Percentiles rank a stretch among this genome's conserved stretches.
Conservation (phyloP, 2,329 filamentous ascomycete genomes). For the Colletotrichum eleusines region DNA sequence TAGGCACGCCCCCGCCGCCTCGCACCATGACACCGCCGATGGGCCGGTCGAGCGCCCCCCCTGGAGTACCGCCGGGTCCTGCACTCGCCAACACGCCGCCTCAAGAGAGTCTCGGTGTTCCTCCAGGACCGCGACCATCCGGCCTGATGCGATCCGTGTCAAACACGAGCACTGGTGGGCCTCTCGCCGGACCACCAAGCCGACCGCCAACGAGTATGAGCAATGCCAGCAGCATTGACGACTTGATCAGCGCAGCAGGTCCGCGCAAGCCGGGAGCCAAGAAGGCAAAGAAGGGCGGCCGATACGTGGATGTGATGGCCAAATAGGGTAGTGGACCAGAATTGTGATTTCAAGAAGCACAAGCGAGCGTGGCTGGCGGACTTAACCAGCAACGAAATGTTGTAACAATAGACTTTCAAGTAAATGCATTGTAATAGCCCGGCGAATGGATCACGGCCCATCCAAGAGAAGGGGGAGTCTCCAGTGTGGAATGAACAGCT, state of each 20-base stretch:
- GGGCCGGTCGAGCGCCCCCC: slow-evolving; percentile 46
- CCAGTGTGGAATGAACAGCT: background rate
- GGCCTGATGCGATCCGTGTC: slow-evolving; percentile 62
- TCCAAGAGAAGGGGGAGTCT: background rate
- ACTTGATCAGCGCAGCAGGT: slow-evolving; percentile 81
- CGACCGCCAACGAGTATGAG: slow-evolving; percentile 86
- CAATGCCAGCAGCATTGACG: slow-evolving; percentile 94
- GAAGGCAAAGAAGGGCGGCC: slow-evolving; percentile 83
- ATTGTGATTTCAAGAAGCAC: slow-evolving; percentile 24
- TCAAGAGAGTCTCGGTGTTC: slow-evolving; percentile 51
- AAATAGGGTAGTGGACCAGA: slow-evolving; percentile 56
- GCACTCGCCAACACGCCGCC: slow-evolving; percentile 47
- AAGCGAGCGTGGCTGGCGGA: slow-evolving; percentile 16
- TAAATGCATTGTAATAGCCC: slow-evolving; percentile 30
- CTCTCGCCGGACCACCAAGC: slow-evolving; percentile 68
- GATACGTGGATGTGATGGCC: slow-evolving; percentile 97
- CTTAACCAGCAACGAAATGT: slow-evolving; percentile 2
- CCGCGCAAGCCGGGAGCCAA: slow-evolving; percentile 74
- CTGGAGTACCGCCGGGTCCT: slow-evolving; percentile 41
- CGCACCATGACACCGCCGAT: slow-evolving; percentile 48
- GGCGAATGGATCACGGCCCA: background rate
- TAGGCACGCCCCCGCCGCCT: slow-evolving; percentile 66
- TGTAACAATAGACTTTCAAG: slow-evolving; percentile 35
- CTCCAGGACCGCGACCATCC: slow-evolving; percentile 43
- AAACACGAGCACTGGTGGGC: slow-evolving; percentile 56